Conservation (phyloP, 1,284 basidiomycete species). For the Rhodofomes roseus region DNA sequence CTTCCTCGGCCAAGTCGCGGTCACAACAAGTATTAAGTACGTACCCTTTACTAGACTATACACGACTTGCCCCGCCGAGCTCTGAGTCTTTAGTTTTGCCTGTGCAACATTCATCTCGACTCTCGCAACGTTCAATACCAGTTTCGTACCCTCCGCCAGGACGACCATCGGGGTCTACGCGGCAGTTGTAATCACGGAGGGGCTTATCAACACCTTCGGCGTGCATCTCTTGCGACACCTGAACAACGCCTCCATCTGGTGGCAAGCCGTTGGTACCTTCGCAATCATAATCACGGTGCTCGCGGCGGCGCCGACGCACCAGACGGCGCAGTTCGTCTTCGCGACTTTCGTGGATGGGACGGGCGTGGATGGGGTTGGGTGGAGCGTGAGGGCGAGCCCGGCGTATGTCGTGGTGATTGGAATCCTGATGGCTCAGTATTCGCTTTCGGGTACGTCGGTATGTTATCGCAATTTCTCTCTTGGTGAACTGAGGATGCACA, state of each 20-base stretch:
- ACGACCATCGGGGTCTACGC: slow-evolving; percentile 72
- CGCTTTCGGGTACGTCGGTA: slow-evolving; percentile 48
- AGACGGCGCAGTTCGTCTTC: slow-evolving; percentile 68
- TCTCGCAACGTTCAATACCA: slow-evolving; percentile 51
- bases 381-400: slow-evolving; percentile 62
- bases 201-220: slow-evolving; percentile 71
- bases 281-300: slow-evolving; percentile 66
- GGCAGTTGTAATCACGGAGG: slow-evolving; percentile 64
- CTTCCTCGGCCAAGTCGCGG: slow-evolving; percentile 70
- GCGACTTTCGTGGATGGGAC: slow-evolving; percentile 67
- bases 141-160: slow-evolving; percentile 51
- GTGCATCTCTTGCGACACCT: slow-evolving; percentile 60
- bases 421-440: slow-evolving; percentile 70
- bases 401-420: slow-evolving; percentile 71
- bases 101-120: slow-evolving; percentile 70
- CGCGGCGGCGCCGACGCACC: slow-evolving; percentile 65
- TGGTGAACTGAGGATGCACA: slow-evolving; percentile 27
- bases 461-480: slow-evolving; percentile 11
- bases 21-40: slow-evolving; percentile 71
- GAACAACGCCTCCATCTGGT: slow-evolving; percentile 70
- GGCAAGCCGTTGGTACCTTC: slow-evolving; percentile 69
- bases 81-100: no score
- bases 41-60: no score
- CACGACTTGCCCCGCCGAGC: no score
- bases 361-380: slow-evolving; percentile 53